Percentiles rank a stretch among this genome's conserved stretches.
Evolutionary conservation across 192 early-diverging fungal genomes (phyloP).

Genomic region (Rhizophagus sp.): DNA sequence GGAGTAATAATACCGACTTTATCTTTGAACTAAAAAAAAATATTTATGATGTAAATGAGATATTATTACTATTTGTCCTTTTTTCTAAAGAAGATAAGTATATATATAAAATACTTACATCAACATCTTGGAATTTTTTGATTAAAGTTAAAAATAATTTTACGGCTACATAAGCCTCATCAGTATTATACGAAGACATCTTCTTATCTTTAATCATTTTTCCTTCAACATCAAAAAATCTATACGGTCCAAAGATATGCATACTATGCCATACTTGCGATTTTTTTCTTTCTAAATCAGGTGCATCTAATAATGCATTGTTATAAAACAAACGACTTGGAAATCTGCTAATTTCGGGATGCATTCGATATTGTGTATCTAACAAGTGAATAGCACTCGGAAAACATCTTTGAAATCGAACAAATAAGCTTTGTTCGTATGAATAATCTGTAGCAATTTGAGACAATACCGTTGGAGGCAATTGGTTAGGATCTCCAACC

Average conservation of each 20-base stretch:
- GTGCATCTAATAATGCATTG: conserved; percentile 72
- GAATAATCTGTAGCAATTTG: conserved; percentile 59
- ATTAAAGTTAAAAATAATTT: conserved; percentile 69
- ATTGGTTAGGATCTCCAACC: conserved; percentile 93
- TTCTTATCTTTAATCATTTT: conserved; percentile 61
- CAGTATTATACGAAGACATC: conserved; percentile 70
- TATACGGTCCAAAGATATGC: conserved; percentile 68
- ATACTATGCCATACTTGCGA: conserved; percentile 74
- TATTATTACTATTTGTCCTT: too few relatives aligned
- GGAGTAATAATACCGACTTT: conserved; percentile 89
- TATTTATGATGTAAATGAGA: neutral
- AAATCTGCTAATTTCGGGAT: conserved; percentile 85
- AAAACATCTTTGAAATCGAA: conserved; percentile 71
- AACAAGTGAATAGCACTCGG: conserved; percentile 74
- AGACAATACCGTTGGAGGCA: conserved; percentile 90
- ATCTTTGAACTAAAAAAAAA: conserved; percentile 56
- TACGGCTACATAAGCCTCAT: conserved; percentile 77
- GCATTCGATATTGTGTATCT: conserved; percentile 97
- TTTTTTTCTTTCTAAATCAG: conserved; percentile 61
- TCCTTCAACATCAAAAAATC: conserved; percentile 71
- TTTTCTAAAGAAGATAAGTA: neutral
- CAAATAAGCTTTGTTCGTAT: conserved; percentile 91
- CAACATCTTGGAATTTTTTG: conserved; percentile 51
- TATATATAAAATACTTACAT: conserved; percentile 38
- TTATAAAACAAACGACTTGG: conserved; percentile 83